Evolutionary conservation across 805 yeast genomes (phyloP).

Genomic region (Spathaspora girioi): DNA sequence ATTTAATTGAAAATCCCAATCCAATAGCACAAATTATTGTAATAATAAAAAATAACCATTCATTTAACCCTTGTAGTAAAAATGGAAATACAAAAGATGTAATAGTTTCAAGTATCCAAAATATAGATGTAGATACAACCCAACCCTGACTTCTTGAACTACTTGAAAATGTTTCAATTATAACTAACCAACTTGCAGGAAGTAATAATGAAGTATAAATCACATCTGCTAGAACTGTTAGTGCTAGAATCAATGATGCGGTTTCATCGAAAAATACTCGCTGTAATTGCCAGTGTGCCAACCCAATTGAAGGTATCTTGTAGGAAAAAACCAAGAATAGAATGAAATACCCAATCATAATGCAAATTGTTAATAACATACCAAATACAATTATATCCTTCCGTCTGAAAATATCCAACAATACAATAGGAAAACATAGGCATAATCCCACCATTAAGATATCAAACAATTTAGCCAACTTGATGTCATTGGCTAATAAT

Average conservation of each 20-base stretch:
- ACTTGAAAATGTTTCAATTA: slow-evolving; percentile 46
- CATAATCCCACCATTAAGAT: slow-evolving; percentile 39
- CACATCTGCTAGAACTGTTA: slow-evolving; percentile 43
- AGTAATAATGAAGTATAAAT: slow-evolving; percentile 44
- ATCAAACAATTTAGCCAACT: slow-evolving; percentile 9
- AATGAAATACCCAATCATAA: slow-evolving; percentile 3
- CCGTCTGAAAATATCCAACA: slow-evolving; percentile 43
- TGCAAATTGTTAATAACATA: slow-evolving; percentile 15
- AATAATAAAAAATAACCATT: slow-evolving; percentile 39
- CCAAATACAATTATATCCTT: slow-evolving; percentile 48
- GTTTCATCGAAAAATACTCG: slow-evolving; percentile 18
- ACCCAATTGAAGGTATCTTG: background rate
- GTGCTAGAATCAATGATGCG: slow-evolving; percentile 42
- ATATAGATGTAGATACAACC: slow-evolving; percentile 42
- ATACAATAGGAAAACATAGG: slow-evolving; percentile 41
- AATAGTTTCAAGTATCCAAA: slow-evolving; percentile 40
- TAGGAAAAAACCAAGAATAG: slow-evolving; percentile 5
- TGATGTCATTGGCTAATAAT: slow-evolving; percentile 18
- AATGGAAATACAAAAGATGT: slow-evolving; percentile 41
- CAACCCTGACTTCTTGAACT: slow-evolving; percentile 45
- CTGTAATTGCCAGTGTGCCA: slow-evolving; percentile 5
- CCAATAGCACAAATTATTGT: slow-evolving; percentile 31
- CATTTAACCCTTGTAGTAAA: slow-evolving; percentile 28
- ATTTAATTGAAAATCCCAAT: slow-evolving; percentile 22
- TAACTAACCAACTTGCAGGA: slow-evolving; percentile 47